Conservation (phyloP, 2,329 filamentous ascomycete species). For the Chrysoporthe deuterocubensis region DNA sequence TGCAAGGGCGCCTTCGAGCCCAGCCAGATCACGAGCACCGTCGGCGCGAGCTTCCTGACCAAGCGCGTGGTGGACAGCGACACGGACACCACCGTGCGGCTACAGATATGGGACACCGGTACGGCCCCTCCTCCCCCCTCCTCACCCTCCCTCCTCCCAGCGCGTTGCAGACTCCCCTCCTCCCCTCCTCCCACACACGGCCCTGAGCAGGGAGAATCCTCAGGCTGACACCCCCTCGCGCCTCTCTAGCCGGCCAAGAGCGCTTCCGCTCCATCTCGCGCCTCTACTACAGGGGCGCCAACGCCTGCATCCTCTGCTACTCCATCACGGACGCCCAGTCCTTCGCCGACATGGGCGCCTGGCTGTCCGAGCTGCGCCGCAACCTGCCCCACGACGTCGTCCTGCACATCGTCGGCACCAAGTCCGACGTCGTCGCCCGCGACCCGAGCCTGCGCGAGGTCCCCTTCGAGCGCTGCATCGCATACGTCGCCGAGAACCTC, state of each 20-base stretch:
- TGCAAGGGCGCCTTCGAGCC: slow-evolving; percentile 74
- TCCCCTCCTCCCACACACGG: not conserved
- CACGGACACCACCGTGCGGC: slow-evolving; percentile 82
- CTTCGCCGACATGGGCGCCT: slow-evolving; percentile 90
- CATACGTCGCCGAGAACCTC: slow-evolving; percentile 91
- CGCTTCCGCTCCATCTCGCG: slow-evolving; percentile 92
- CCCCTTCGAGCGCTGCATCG: slow-evolving; percentile 93
- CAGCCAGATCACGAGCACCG: slow-evolving; percentile 68
- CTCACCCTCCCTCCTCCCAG: not conserved
- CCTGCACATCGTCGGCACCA: slow-evolving; percentile 93
- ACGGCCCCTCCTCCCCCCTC: slow-evolving; percentile 27
- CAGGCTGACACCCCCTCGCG: not conserved
- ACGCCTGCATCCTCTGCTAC: slow-evolving; percentile 93
- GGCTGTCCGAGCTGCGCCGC: slow-evolving; percentile 82
- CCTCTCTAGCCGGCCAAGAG: slow-evolving; percentile 74
- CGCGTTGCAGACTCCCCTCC: not conserved
- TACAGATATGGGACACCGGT: slow-evolving; percentile 96
- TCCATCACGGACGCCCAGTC: slow-evolving; percentile 86
- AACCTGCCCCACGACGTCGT: slow-evolving; percentile 80
- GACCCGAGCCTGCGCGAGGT: slow-evolving; percentile 81
- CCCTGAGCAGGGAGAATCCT: not conserved
- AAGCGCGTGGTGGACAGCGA: slow-evolving; percentile 83
- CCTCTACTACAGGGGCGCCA: slow-evolving; percentile 94
- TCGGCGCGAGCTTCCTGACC: slow-evolving; percentile 79
- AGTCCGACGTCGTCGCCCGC: slow-evolving; percentile 85